Evolutionary conservation across 2,329 filamentous ascomycete genomes (phyloP), one percentile per base, ranked within the genome.

Genomic region (Periconia sp.): DNA sequence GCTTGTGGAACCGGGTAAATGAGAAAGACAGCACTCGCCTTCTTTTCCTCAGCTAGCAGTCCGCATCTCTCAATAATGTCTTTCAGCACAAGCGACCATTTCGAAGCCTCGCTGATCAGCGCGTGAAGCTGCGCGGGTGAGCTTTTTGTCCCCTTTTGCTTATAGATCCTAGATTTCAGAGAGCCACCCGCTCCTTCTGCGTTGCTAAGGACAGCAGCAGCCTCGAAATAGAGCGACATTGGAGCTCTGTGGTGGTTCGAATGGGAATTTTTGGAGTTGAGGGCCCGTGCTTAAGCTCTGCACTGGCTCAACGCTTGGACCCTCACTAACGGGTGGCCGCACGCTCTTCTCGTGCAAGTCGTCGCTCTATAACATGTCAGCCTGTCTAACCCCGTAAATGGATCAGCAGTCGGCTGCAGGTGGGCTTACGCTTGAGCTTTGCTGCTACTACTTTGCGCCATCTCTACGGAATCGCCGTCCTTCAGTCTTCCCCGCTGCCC

Each of bases 141-240:
- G 12, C 88, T 91, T 63, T 92, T 95, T 54, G 90, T 73, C 6
- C 79, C 77, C 57, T 87, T 87, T 48, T 84, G 86, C 45, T 73
- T 78, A 69, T 94, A 97, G 31, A 97, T 83, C 24, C 89, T 80
- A 6, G 90, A 89, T 70, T 95, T 96, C 52, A 97, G 79, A 18
- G 89, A 96, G 13, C 89, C 90, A n/a, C 87, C 86, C 3, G 78
- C 73, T n/a, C 82, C 80, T 1, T 81, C 73, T 3, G 84, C 73
- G 5, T 79, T 80, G 4, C 81, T 80, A 42, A 99, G 74, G 24
- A 96, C 77, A 11, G 85, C 79, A 4, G 88, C 90, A 5, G 92
- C 88, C 75, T 97, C 94, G 68, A 95, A 88, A 69, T 99, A 99
- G 43, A 99, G 86, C 34, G 92, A 95, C 92, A 97, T 97, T 60